Base-by-base conservation (phyloP, 2,329 filamentous ascomycete genomes). In the Penicillium psychrosexuale region DNA sequence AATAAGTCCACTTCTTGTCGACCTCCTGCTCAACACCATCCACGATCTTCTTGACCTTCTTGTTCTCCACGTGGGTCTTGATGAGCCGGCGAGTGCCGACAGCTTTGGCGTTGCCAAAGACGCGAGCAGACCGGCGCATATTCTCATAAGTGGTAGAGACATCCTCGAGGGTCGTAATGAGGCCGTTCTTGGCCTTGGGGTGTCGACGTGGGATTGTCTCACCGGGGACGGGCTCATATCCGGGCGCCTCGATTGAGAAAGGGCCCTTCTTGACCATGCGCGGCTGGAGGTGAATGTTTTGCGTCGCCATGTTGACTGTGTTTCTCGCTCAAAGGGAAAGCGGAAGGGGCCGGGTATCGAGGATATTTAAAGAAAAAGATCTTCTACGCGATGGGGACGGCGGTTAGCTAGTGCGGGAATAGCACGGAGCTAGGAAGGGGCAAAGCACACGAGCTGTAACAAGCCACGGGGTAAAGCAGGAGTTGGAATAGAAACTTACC, bases 1-100 rank as follows among this genome's bases (percentile, higher is more conserved):
- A 95, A 76, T 86, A 95, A 50, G 87, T 86, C 91, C 91, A 96
- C 73, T 93, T 84, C 84, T 96, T 96, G 60, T 95, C 89, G 33
- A 94, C 84, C 76, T 92, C 84, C 61, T 82, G 79, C 73, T 91
- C 82, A 71, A 89, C 82, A 63, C 91, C 91, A 68, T 95, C 89
- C 55, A 96, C 79, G 47, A 90, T 81, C 82, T 95, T 96, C 81
- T 91, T 88, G 64, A 96, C 79, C 82, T 91, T 94, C 80, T 93
- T 96, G 64, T 83, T 87, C 80, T 96, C 91, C 66, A 84, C 84
- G 75, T 96, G 91, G 44, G 87, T 84, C 73, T 87, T 81, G 74
- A 96, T 73, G 55, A 96, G 81, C 72, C 83, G 87, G 60, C 91
- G 86, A 66, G 81, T 82, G 63, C 89, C 91, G 58, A 90, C 79